Evolutionary conservation across 441 rosid species (phyloP).

Genomic region (Biscutella laevigata): DNA sequence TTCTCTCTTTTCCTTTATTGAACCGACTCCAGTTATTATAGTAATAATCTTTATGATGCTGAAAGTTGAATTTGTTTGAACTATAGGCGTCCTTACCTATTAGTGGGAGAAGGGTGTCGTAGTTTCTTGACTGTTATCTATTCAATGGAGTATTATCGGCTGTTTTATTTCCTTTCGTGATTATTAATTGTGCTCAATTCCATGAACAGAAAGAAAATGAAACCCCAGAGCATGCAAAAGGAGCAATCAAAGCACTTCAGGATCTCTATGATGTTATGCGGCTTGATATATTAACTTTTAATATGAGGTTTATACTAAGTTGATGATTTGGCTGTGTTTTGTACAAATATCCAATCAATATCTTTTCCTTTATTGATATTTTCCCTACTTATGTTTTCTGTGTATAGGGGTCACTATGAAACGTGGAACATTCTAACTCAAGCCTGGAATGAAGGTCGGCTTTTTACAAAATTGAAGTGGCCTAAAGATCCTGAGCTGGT

Average conservation of each 20-base stretch:
- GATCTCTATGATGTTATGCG: constrained; percentile 95
- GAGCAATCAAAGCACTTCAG: constrained; percentile 88
- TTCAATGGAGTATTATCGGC: background rate
- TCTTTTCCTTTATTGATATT: background rate
- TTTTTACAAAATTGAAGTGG: constrained; percentile 88
- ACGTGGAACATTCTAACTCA: constrained; percentile 66
- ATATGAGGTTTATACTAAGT: constrained; percentile 55
- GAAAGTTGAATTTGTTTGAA: background rate
- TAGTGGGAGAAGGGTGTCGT: background rate
- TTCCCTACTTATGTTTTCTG: constrained; percentile 10
- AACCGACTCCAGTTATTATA: background rate
- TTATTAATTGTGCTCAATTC: constrained; percentile 6
- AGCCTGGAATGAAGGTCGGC: constrained; percentile 81
- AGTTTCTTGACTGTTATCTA: background rate
- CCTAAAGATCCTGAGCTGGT: constrained; percentile 88
- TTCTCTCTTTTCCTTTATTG: background rate
- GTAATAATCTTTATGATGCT: constrained; percentile 1
- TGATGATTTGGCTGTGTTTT: constrained; percentile 17
- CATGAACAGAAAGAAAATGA: constrained; percentile 62
- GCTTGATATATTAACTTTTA: constrained; percentile 59
- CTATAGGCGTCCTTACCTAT: background rate
- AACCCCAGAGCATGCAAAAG: constrained; percentile 60
- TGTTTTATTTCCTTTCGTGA: background rate
- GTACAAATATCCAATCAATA: constrained; percentile 4
- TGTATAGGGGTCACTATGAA: constrained; percentile 62